Conservation (phyloP, 331 rosid species). For the Saraca asoca region DNA sequence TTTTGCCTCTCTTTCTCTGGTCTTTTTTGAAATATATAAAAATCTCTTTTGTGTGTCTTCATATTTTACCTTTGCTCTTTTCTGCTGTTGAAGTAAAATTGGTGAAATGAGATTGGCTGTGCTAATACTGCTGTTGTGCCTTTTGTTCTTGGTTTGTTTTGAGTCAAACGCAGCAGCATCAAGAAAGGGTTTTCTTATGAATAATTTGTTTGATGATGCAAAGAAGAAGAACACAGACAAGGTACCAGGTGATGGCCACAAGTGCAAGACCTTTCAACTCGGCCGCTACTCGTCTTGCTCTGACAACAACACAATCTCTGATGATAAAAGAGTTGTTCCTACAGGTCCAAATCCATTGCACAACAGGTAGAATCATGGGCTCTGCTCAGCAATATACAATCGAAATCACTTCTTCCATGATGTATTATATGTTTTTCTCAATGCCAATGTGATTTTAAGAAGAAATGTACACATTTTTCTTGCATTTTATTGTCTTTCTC, state of each 20-base stretch:
- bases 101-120: conserved; percentile 45
- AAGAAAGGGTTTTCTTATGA: conserved; percentile 35
- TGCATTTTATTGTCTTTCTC: neutral
- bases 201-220: conserved; percentile 34
- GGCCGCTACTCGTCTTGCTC: conserved; percentile 38
- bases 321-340: conserved; percentile 68
- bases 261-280: conserved; percentile 40
- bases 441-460: conserved; percentile 29
- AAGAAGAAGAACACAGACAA: conserved; percentile 35
- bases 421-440: conserved; percentile 1
- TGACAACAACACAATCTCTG: conserved; percentile 36
- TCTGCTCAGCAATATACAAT: neutral
- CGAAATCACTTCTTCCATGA: neutral
- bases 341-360: conserved; percentile 81
- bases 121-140: conserved; percentile 40
- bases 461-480: conserved; percentile 30
- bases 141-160: conserved; percentile 46
- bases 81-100: neutral
- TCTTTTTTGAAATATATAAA: conserved; percentile 29
- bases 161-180: conserved; percentile 41
- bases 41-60: conserved; percentile 14
- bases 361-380: conserved; percentile 54
- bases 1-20: conserved; percentile 31
- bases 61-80: neutral
- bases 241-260: neutral